Conservation (phyloP, 73 alveolate genomes). For the Durusdinium trenchii region DNA sequence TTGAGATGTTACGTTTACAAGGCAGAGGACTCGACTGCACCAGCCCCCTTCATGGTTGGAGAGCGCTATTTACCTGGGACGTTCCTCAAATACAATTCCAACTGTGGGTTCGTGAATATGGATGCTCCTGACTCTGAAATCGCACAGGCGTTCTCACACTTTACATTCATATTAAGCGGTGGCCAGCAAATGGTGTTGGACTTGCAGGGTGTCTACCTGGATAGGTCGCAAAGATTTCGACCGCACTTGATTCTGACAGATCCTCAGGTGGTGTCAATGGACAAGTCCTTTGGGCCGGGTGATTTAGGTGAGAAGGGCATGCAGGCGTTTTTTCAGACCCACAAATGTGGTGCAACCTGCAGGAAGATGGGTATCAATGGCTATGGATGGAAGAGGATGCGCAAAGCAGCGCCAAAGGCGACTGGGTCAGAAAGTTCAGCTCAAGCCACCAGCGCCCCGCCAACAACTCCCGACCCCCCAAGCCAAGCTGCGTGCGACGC, state of each 20-base stretch:
- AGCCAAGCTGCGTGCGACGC: not conserved
- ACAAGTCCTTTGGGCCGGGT: slow-evolving; percentile 27
- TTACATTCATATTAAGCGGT: slow-evolving; percentile 29
- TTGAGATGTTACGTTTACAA: slow-evolving; percentile 35
- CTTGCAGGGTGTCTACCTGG: slow-evolving; percentile 55
- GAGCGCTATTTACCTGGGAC: slow-evolving; percentile 49
- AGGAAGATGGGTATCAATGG: not conserved
- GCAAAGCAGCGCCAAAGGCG: not conserved
- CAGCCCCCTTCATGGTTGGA: slow-evolving; percentile 26
- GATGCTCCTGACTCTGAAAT: slow-evolving; percentile 20
- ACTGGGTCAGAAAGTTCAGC: not conserved
- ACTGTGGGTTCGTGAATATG: slow-evolving; percentile 56
- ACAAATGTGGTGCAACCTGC: slow-evolving; percentile 52
- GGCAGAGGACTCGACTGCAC: not conserved
- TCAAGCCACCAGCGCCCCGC: not conserved
- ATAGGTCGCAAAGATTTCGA: not conserved
- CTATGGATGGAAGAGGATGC: slow-evolving; percentile 1
- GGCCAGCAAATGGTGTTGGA: slow-evolving; percentile 60
- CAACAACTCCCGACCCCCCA: not conserved
- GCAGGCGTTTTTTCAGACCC: slow-evolving; percentile 34
- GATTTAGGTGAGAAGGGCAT: slow-evolving; percentile 52
- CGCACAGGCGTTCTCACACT: slow-evolving; percentile 73
- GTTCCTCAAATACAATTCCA: slow-evolving; percentile 63
- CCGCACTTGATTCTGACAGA: slow-evolving; percentile 72
- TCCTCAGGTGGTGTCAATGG: slow-evolving; percentile 54